A percentile compares a stretch with the other conserved stretches of the same genome.
Evolutionary conservation across 176 grass and related monocot species (phyloP).

Genomic region (Bolboschoenus planiculmis): DNA sequence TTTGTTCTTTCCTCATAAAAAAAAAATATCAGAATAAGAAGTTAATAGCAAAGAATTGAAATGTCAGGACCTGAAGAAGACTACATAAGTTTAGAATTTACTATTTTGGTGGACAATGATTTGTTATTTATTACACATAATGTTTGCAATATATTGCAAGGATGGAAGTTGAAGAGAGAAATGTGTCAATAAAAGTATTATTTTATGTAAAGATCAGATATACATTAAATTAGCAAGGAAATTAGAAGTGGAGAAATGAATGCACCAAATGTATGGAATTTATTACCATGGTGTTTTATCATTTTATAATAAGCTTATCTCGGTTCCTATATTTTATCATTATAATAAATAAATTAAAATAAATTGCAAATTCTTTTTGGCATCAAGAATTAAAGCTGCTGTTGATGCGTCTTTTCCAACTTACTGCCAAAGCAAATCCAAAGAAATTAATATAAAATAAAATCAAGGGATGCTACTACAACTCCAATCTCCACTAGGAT

Average conservation of each 20-base stretch:
- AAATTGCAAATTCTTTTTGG: conserved; percentile 20
- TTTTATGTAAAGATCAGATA: conserved; percentile 7
- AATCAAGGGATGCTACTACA: conserved; percentile 12
- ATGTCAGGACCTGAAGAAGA: background rate
- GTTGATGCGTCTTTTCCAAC: conserved; percentile 62
- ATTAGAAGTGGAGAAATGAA: background rate
- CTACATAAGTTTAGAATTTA: background rate
- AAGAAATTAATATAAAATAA: conserved; percentile 15
- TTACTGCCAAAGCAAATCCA: conserved; percentile 34
- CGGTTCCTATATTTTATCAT: background rate
- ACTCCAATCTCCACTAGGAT: conserved; percentile 5
- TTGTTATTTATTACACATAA: background rate
- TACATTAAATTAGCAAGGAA: background rate
- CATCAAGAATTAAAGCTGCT: conserved; percentile 29
- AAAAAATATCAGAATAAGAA: background rate
- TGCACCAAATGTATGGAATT: background rate
- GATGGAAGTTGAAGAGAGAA: background rate
- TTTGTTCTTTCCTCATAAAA: background rate
- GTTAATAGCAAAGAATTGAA: conserved; percentile 4
- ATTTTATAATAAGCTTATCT: conserved; percentile 7
- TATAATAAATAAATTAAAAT: background rate
- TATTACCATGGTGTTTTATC: background rate
- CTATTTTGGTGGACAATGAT: conserved; percentile 3
- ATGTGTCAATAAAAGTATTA: conserved; percentile 2
- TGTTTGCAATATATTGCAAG: background rate